Base-by-base conservation (phyloP, 192 early-diverging fungal species). In the Chytriomyces hyalinus region DNA sequence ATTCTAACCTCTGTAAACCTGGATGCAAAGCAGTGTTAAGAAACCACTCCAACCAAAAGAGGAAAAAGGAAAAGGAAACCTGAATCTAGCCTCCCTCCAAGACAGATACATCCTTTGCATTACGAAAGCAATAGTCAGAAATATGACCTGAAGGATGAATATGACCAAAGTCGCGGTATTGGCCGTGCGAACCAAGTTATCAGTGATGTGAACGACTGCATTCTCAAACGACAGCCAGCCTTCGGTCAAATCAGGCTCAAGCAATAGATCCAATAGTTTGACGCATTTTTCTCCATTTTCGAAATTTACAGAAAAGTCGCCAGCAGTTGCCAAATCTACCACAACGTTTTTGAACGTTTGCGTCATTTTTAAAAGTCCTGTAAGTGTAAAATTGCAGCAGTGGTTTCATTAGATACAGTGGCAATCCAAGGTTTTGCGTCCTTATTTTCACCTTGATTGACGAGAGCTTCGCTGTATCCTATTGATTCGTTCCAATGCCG, bases 141-240 rank as follows among this genome's bases (percentile, higher is more conserved):
- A 57, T 57, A 57, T 20, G 20, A 57, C 53, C 20, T 57, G 53
- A 13, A 57, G 53, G 53, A 57, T 57, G 53, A 57, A 57, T n/a
- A 57, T 57, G 53, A 57, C 4, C 53, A 57, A n/a, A 57, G 53
- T 57, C 13, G 15, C 20, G 53, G 20, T 57, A 57, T 57, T 57
- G 1, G 53, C 20, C 1, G 53, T 0, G 20, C 15, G 20, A 57
- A 57, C 53, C 13, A 57, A 20, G 13, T 57, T 0, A 20, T 57
- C 20, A n/a, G 53, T 57, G 53, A 20, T n/a, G 13, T n/a, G 15
- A n/a, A 57, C 13, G 15, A 57, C 53, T 57, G 53, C 53, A 57
- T 57, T 57, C 53, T 57, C 53, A 57, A 57, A 57, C 20, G 53
- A n/a, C 15, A 57, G 53, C 53, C 53, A 57, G 20, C 53, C 53